Percentiles rank a stretch among this genome's conserved stretches.
phyloP scores from a whole-genome alignment of 768 basidiomycete genomes.

The Pleurotus salmoneostramineus region DNA sequence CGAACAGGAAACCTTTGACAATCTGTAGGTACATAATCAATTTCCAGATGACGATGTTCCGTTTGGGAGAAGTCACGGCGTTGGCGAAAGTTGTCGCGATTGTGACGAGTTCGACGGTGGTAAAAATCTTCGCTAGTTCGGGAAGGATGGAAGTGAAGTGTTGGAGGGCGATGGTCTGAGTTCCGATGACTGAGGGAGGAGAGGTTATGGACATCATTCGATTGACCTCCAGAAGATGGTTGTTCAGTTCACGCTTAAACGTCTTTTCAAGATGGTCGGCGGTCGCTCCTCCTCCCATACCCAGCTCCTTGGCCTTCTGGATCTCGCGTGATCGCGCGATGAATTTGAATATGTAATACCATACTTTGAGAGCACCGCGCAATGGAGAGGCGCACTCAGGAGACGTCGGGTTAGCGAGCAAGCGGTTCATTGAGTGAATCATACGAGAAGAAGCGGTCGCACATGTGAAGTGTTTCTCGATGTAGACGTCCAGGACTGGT shows the following conservation, averaged over 20 bases:
- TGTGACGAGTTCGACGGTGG: conserved; percentile 79
- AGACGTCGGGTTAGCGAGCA: conserved; percentile 70
- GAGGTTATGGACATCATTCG: conserved; percentile 80
- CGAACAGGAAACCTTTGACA: conserved; percentile 85
- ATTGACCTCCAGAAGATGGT: conserved; percentile 78
- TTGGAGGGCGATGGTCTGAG: conserved; percentile 91
- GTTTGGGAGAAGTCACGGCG: conserved; percentile 70
- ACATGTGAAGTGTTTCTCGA: conserved; percentile 83
- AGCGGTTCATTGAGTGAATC: conserved; percentile 81
- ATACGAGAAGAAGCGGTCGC: conserved; percentile 80
- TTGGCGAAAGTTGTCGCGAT: conserved; percentile 87
- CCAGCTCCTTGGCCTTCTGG: conserved; percentile 77
- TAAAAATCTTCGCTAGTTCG: conserved; percentile 78
- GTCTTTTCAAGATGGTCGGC: conserved; percentile 80
- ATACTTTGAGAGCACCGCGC: conserved; percentile 90
- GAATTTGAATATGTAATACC: conserved; percentile 96
- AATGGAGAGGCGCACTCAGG: conserved; percentile 72
- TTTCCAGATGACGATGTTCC: conserved; percentile 91
- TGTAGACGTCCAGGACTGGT: conserved; percentile 90
- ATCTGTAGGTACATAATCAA: conserved; percentile 92
- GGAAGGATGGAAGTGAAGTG: conserved; percentile 92
- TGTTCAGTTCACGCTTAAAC: conserved; percentile 80
- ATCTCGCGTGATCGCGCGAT: conserved; percentile 86
- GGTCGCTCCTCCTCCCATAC: conserved; percentile 76
- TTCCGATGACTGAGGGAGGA: conserved; percentile 89